phyloP scores from a whole-genome alignment of 805 yeast genomes.

The Cephaloascus albidus region DNA sequence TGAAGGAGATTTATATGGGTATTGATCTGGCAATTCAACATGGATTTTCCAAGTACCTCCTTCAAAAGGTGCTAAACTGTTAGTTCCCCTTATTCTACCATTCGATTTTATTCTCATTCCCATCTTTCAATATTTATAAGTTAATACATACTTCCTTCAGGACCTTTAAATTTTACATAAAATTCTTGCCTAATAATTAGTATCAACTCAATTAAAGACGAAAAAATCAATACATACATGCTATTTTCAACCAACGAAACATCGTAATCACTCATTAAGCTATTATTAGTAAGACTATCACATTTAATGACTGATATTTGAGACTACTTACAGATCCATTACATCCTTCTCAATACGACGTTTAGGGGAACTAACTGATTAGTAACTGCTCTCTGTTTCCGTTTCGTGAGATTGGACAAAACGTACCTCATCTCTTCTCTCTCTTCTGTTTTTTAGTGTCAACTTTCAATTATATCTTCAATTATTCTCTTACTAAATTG shows the following conservation, averaged over 20 bases:
- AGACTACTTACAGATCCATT: slow-evolving; percentile 65
- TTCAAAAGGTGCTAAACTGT: slow-evolving; percentile 58
- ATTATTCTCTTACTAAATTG: too few species aligned
- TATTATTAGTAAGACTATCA: slow-evolving; percentile 10
- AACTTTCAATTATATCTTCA: too few species aligned
- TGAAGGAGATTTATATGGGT: slow-evolving; percentile 93
- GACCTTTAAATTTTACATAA: slow-evolving; percentile 78
- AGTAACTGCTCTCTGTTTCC: background rate
- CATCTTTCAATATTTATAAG: background rate
- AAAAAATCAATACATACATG: slow-evolving; percentile 23
- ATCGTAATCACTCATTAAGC: slow-evolving; percentile 85
- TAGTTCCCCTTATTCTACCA: too few species aligned
- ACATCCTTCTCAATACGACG: slow-evolving; percentile 91
- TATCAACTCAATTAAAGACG: too few species aligned
- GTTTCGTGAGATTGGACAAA: background rate
- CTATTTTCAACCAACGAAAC: slow-evolving; percentile 76
- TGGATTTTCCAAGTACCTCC: slow-evolving; percentile 87
- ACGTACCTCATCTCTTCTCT: background rate
- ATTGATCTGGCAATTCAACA: slow-evolving; percentile 90
- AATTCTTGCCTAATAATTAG: slow-evolving; percentile 60
- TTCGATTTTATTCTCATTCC: too few species aligned
- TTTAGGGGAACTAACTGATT: slow-evolving; percentile 59
- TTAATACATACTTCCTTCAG: slow-evolving; percentile 25
- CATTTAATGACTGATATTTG: background rate
- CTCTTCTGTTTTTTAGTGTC: too few species aligned